phyloP scores from a whole-genome alignment of 2,329 filamentous ascomycete genomes.

The Calonectria henricotiae region DNA sequence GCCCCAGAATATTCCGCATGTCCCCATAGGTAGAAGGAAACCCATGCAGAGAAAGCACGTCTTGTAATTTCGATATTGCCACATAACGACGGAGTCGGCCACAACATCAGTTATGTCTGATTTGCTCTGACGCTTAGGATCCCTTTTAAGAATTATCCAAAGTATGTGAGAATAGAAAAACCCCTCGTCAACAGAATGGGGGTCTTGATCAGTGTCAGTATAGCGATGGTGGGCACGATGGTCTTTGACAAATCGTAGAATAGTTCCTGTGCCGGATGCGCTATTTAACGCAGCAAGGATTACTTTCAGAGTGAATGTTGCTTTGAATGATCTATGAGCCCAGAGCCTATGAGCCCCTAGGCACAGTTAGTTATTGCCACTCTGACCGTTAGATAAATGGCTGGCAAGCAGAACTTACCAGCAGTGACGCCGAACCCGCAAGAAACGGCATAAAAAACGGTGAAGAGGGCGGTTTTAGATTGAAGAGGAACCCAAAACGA shows the following conservation, averaged over 20 bases:
- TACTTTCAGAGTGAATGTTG: neutral
- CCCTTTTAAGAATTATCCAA: neutral
- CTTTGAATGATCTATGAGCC: conserved; percentile 4
- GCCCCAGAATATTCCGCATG: conserved; percentile 84
- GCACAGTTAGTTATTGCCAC: neutral
- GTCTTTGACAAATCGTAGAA: conserved; percentile 6
- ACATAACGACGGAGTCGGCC: conserved; percentile 87
- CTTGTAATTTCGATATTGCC: conserved; percentile 90
- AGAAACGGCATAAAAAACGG: neutral
- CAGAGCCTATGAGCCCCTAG: neutral
- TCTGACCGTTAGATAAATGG: neutral
- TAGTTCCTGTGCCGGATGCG: neutral
- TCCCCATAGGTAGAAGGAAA: conserved; percentile 80
- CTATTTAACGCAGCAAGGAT: neutral
- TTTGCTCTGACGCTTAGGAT: conserved; percentile 11
- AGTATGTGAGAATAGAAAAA: neutral
- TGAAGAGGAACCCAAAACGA: neutral
- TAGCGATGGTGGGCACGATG: neutral
- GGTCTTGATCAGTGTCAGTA: neutral
- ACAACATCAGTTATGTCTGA: conserved; percentile 92
- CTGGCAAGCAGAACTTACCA: neutral
- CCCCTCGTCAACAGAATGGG: neutral
- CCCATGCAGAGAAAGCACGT: conserved; percentile 85
- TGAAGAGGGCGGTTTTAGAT: neutral
- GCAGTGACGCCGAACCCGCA: neutral